These are phyloP conservation scores for Leccinum disarticulatum DNA, from an alignment of 768 basidiomycete species.

Conservation along the genomic window DNA sequence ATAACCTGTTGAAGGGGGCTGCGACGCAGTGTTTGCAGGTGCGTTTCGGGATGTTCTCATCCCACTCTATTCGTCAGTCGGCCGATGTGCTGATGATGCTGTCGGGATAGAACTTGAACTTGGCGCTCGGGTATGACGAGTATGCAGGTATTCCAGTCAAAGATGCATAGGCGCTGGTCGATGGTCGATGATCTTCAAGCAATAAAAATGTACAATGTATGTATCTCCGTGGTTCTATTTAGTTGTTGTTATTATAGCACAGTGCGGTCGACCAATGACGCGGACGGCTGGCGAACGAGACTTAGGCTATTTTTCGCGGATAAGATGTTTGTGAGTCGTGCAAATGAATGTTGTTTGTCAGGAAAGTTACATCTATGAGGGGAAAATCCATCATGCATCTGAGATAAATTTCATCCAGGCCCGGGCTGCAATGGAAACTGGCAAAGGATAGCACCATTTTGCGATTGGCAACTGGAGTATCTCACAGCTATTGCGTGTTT, in stretches of 20 bases:
- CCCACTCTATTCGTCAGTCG: neutral
- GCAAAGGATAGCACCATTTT: neutral
- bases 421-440: neutral
- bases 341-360: neutral
- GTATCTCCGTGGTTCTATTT: neutral
- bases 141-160: slow-evolving; percentile 68
- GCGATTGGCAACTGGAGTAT: too few relatives aligned
- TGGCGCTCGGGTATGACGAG: slow-evolving; percentile 86
- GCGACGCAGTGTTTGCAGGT: slow-evolving; percentile 99
- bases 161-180: slow-evolving; percentile 2
- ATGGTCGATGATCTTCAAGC: neutral
- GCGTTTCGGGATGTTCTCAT: slow-evolving; percentile 23
- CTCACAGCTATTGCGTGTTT: neutral
- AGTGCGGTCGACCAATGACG: too few relatives aligned
- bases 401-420: neutral
- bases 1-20: slow-evolving; percentile 96
- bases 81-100: slow-evolving; percentile 3
- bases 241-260: too few relatives aligned
- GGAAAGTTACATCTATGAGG: neutral
- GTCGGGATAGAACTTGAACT: slow-evolving; percentile 75
- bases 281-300: neutral
- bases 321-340: neutral
- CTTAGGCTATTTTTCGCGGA: neutral
- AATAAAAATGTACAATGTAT: neutral
- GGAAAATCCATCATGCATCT: too few relatives aligned